Base-by-base conservation (phyloP, 192 early-diverging fungal species). In the Haplosporangium gracile region DNA sequence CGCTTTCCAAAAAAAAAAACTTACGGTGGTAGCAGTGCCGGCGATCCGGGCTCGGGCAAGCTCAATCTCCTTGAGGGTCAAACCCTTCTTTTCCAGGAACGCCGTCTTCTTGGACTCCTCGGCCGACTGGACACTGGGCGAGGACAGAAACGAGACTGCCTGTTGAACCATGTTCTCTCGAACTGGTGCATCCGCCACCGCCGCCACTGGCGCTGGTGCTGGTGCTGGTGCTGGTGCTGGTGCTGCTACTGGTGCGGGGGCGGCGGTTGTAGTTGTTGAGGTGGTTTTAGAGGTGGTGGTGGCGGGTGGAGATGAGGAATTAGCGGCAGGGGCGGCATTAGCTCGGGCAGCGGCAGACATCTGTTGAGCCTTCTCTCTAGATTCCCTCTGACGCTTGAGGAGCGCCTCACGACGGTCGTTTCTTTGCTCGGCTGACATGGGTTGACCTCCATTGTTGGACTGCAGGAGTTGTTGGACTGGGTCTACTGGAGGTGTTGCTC, bases 41-140 rank as follows among this genome's bases (percentile, higher is more conserved):
- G 78, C 80, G 34, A 82, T 75, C 45, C 90, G 80, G 47, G 85
- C 55, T 53, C 91, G 80, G 0, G 95, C 95, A 36, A 88, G 87
- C 57, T 97, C 91, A 75, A 97, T 96, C 83, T 97, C 96, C 32
- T 87, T 91, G 34, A 86, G 49, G 8, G 89, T 93, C 72, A 97
- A 74, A 13, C 95, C 95, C 76, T 97, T 97, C 47, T 92, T 91
- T 80, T 95, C 92, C 74, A 97, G 88, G 81, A 97, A 97, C n/a
- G 94, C 92, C 45, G 95, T 85, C 73, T 93, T 91, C 79, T 96
- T 96, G 15, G 90, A 90, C 39, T 95, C 87, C 5, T 96, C 95
- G 11, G 94, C 93, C 32, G 92, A 83, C 73, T 90, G 92, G 0
- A 97, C 95, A 78, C 94, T 95, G n/a, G 95, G 93, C 24, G 96